Evolutionary conservation across 1,284 basidiomycete species (phyloP).

Genomic region (Ceratobasidium sp.): DNA sequence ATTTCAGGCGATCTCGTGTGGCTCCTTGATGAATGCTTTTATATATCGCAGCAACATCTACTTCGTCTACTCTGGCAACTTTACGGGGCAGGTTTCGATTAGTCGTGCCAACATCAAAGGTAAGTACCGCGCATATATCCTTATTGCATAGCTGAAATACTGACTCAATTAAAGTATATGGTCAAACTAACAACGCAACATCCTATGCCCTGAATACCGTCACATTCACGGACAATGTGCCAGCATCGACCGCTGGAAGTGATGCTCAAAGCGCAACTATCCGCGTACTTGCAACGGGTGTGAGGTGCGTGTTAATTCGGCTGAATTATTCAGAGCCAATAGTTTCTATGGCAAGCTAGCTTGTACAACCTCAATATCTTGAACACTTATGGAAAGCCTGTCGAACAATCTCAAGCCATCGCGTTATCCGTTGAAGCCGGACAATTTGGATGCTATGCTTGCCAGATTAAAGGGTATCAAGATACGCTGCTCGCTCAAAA

Average conservation of each 20-base stretch:
- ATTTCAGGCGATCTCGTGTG: not conserved
- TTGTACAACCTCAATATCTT: conserved; percentile 42
- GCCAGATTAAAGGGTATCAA: conserved; percentile 40
- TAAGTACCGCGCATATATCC: too few species aligned
- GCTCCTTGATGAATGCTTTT: conserved; percentile 1
- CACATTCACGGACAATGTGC: conserved; percentile 39
- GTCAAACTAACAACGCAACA: conserved; percentile 17
- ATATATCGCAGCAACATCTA: conserved; percentile 34
- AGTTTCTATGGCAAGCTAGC: too few species aligned
- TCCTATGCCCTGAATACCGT: conserved; percentile 34
- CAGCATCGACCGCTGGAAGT: conserved; percentile 36
- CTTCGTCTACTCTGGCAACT: conserved; percentile 40
- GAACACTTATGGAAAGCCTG: conserved; percentile 38
- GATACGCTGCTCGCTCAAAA: conserved; percentile 42
- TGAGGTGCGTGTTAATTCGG: too few species aligned
- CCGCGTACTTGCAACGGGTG: conserved; percentile 40
- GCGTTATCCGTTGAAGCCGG: conserved; percentile 40
- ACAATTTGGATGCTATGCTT: conserved; percentile 40
- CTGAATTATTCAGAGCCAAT: too few species aligned
- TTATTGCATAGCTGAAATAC: not conserved
- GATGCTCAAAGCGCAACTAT: conserved; percentile 41
- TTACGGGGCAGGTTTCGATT: conserved; percentile 30
- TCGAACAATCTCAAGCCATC: conserved; percentile 40
- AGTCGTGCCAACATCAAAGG: conserved; percentile 38
- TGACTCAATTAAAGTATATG: not conserved